Evolutionary conservation across 768 basidiomycete species (phyloP).

Genomic region (Termitomyces sp.): DNA sequence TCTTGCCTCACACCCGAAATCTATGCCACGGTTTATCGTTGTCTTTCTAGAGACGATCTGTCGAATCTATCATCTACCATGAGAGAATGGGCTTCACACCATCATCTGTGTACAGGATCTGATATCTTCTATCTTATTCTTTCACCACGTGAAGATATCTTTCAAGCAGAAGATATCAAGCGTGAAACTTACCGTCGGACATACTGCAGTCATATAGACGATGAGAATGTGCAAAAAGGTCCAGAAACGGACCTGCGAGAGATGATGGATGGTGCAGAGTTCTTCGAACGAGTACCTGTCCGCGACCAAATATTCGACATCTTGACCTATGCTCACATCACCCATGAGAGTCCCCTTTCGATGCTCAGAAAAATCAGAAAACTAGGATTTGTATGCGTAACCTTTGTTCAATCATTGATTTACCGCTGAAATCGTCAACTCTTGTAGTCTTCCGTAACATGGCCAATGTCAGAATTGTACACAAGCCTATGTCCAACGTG

Average conservation of each 20-base stretch:
- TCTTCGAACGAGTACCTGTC: slow-evolving; percentile 61
- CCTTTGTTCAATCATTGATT: neutral
- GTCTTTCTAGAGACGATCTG: slow-evolving; percentile 35
- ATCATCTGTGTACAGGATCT: slow-evolving; percentile 59
- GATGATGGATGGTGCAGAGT: slow-evolving; percentile 20
- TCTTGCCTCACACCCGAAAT: slow-evolving; percentile 48
- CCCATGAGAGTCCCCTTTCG: slow-evolving; percentile 45
- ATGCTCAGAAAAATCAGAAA: slow-evolving; percentile 54
- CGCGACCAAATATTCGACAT: slow-evolving; percentile 65
- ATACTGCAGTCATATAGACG: slow-evolving; percentile 37
- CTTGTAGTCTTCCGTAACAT: slow-evolving; percentile 55
- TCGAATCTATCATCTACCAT: slow-evolving; percentile 29
- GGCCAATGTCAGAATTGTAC: slow-evolving; percentile 72
- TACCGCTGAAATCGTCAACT: neutral
- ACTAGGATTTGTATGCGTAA: slow-evolving; percentile 55
- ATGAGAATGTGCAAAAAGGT: slow-evolving; percentile 6
- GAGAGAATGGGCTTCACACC: slow-evolving; percentile 50
- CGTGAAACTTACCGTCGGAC: slow-evolving; percentile 39
- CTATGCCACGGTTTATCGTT: slow-evolving; percentile 47
- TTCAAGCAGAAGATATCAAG: slow-evolving; percentile 35
- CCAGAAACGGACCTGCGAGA: neutral
- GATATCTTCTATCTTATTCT: slow-evolving; percentile 52
- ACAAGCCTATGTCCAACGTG: slow-evolving; percentile 53
- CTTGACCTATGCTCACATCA: slow-evolving; percentile 58
- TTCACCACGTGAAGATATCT: slow-evolving; percentile 55